phyloP scores from a whole-genome alignment of 1,139 yeast genomes.

The Kodamaea sp. region DNA sequence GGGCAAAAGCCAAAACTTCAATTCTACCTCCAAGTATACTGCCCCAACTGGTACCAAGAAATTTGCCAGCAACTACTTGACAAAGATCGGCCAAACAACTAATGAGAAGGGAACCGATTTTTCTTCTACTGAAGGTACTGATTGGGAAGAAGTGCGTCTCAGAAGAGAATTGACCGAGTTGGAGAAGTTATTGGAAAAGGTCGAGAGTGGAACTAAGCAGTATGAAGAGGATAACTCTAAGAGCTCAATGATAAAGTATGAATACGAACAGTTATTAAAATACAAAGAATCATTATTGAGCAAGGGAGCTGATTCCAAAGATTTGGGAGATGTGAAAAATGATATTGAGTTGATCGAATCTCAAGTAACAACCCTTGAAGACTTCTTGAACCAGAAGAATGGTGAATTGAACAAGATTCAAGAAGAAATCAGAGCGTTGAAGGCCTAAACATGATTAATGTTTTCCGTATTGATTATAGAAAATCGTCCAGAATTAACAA shows the following conservation, averaged over 20 bases:
- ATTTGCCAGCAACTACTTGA: conserved; percentile 44
- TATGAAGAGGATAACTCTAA: conserved; percentile 30
- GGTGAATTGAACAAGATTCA: conserved; percentile 50
- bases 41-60: conserved; percentile 19
- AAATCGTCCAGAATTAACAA: too few species aligned
- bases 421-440: conserved; percentile 14
- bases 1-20: conserved; percentile 15
- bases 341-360: conserved; percentile 66
- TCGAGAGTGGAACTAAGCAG: conserved; percentile 52
- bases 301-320: conserved; percentile 18
- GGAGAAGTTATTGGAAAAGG: conserved; percentile 61
- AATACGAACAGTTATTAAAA: conserved; percentile 76
- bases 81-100: conserved; percentile 46
- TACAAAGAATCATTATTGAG: conserved; percentile 44
- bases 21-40: conserved; percentile 18
- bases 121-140: conserved; percentile 70
- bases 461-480: neutral
- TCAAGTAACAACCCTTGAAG: conserved; percentile 64
- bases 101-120: conserved; percentile 71
- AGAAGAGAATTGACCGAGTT: conserved; percentile 76
- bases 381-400: conserved; percentile 53
- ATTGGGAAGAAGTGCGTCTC: conserved; percentile 85
- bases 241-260: conserved; percentile 55
- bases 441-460: conserved; percentile 1
- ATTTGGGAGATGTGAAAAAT: conserved; percentile 45